phyloP scores from a whole-genome alignment of 768 basidiomycete species.

The Pulveroboletus sp. region DNA sequence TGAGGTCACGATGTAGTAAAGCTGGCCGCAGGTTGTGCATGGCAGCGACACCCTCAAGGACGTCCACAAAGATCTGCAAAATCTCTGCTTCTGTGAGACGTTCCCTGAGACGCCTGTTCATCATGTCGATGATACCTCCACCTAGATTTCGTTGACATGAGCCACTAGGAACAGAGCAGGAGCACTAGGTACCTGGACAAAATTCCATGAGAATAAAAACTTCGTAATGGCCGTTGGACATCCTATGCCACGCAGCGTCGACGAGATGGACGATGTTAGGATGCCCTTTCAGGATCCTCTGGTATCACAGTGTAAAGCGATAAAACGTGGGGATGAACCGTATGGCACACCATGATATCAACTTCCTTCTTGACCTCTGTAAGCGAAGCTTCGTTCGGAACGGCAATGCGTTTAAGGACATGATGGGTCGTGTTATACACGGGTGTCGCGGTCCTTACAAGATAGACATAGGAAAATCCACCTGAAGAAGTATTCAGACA shows the following conservation, averaged over 20 bases:
- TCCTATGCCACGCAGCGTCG: slow-evolving; percentile 87
- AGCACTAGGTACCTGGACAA: slow-evolving; percentile 62
- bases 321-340: slow-evolving; percentile 6
- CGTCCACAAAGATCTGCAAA: slow-evolving; percentile 95
- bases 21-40: slow-evolving; percentile 94
- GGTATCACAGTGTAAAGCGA: slow-evolving; percentile 30
- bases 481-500: slow-evolving; percentile 43
- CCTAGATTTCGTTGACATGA: slow-evolving; percentile 41
- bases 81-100: slow-evolving; percentile 95
- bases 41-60: slow-evolving; percentile 92
- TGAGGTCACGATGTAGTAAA: slow-evolving; percentile 93
- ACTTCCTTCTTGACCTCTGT: slow-evolving; percentile 96
- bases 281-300: slow-evolving; percentile 89
- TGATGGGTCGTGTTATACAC: slow-evolving; percentile 91
- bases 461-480: slow-evolving; percentile 97
- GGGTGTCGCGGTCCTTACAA: slow-evolving; percentile 80
- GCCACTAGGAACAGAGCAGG: slow-evolving; percentile 1
- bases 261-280: slow-evolving; percentile 95
- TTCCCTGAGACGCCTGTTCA: slow-evolving; percentile 94
- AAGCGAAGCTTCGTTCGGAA: slow-evolving; percentile 83
- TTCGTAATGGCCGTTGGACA: slow-evolving; percentile 82
- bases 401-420: slow-evolving; percentile 95
- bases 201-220: slow-evolving; percentile 99
- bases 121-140: slow-evolving; percentile 99
- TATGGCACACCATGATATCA: slow-evolving; percentile 84